Percentiles rank a stretch among this genome's conserved stretches.
These are phyloP conservation scores for Henckelia pumila DNA, from an alignment of 257 asterid genomes.

Conservation along the genomic window DNA sequence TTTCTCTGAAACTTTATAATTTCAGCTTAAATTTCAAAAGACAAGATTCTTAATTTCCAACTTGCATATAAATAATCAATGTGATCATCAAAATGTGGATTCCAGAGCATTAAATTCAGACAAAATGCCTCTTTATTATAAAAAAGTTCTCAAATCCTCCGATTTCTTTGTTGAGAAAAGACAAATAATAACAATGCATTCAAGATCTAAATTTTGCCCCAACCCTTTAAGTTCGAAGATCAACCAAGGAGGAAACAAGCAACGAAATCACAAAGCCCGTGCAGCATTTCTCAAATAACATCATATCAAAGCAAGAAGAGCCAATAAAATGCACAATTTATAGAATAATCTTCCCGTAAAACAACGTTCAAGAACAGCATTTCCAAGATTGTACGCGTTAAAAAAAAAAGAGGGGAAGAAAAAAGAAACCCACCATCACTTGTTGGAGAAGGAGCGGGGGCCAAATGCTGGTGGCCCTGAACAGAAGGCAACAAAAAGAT, in stretches of 20 bases:
- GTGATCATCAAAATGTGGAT: too few species aligned
- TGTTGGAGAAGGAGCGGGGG: constrained; percentile 71
- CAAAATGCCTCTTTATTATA: too few species aligned
- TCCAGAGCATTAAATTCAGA: background rate
- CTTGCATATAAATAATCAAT: too few species aligned
- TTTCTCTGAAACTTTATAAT: background rate
- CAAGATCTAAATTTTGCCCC: background rate
- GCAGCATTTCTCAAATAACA: background rate
- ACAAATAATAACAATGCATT: background rate
- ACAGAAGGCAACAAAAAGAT: constrained; percentile 49
- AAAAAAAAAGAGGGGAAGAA: background rate
- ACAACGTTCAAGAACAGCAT: background rate
- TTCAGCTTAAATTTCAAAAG: background rate
- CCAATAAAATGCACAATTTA: background rate
- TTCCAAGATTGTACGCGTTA: background rate
- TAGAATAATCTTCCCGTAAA: background rate
- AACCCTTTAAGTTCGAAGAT: background rate
- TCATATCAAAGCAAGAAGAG: background rate
- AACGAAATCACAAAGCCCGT: background rate
- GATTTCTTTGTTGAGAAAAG: background rate
- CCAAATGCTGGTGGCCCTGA: constrained; percentile 52
- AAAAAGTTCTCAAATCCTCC: background rate
- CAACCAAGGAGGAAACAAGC: background rate
- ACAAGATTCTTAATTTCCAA: background rate
- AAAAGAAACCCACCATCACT: constrained; percentile 52